Evolutionary conservation across 306 rosid genomes (phyloP), one percentile per base, ranked within the genome.

Genomic region (Corylus americana): DNA sequence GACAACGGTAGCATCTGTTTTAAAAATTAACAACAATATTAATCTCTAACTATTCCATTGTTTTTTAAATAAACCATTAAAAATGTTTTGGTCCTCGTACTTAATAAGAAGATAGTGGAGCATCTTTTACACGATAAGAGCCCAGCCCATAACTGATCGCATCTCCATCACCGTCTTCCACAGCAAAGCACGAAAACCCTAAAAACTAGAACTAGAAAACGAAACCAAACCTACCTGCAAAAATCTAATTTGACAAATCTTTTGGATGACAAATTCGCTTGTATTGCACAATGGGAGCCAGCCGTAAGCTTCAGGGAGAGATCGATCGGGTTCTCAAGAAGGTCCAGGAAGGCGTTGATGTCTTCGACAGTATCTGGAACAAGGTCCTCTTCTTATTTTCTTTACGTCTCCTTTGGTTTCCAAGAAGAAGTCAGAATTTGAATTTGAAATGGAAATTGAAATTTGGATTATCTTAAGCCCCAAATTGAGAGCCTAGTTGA

Each of bases 231-330:
- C 17, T 59, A 25, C 37, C 16, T 59, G 66, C 66, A 3, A 3
- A 49, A 59, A 59, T 59, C 66, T 8, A 18, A 7, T n/a, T 18
- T 18, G 25, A 25, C 37, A 59, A 25, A 49, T 49, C 14, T 11
- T 27, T 42, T 68, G 22, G 51, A 68, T 68, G 72, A 39, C 39
- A 42, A 44, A 2, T 39, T 42, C 6, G 31, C 29, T 68, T 68
- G 51, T 51, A 44, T 39, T 39, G 8, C 64, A 44, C 50, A 75
- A 95, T 95, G 98, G 98, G 98, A 42, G 98, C 98, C 67, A 95
- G 98, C 85, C 92, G 98, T 75, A 95, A 95, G 84, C 98, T 95
- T 71, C 98, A 95, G 88, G 98, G 98, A 8, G 98, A 95, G 88
- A 95, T 95, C 48, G 98, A 95, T 90, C 94, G 98, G 4, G 98